phyloP scores from a whole-genome alignment of 306 rosid species.

The Hippophae tibetana region DNA sequence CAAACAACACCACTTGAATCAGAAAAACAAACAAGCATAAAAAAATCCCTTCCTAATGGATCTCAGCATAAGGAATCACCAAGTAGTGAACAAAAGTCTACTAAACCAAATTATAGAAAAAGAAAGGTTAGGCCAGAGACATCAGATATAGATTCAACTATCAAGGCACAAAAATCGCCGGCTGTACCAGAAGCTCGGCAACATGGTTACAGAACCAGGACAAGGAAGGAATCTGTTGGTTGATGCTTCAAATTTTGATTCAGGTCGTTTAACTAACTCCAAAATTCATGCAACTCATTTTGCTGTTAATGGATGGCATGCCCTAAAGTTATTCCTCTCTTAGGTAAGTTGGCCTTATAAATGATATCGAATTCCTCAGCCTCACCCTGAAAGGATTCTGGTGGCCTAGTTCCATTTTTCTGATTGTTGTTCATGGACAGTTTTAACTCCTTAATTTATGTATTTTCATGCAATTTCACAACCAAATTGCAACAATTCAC shows the following conservation, averaged over 20 bases:
- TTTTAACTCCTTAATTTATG: no score
- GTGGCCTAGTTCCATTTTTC: neutral
- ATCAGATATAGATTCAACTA: slow-evolving; percentile 19
- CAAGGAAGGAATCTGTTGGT: slow-evolving; percentile 34
- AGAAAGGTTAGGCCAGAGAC: slow-evolving; percentile 48
- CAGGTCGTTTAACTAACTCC: neutral
- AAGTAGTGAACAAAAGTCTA: slow-evolving; percentile 25
- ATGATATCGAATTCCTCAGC: neutral
- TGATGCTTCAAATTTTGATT: slow-evolving; percentile 24
- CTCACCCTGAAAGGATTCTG: neutral
- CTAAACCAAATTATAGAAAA: slow-evolving; percentile 36
- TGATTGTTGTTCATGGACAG: no score
- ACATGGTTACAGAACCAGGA: slow-evolving; percentile 27
- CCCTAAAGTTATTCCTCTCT: slow-evolving; percentile 14
- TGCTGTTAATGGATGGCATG: slow-evolving; percentile 13
- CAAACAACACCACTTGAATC: slow-evolving; percentile 14
- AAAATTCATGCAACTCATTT: slow-evolving; percentile 10
- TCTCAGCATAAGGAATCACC: slow-evolving; percentile 22
- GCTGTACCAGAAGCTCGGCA: slow-evolving; percentile 18
- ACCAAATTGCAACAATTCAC: no score
- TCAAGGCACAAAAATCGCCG: slow-evolving; percentile 17
- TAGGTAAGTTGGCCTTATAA: slow-evolving; percentile 11
- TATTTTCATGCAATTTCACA: no score
- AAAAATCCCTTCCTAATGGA: slow-evolving; percentile 12
- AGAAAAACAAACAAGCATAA: slow-evolving; percentile 7